Conservation (phyloP, 257 asterid genomes). For the Solanum chmielewskii region DNA sequence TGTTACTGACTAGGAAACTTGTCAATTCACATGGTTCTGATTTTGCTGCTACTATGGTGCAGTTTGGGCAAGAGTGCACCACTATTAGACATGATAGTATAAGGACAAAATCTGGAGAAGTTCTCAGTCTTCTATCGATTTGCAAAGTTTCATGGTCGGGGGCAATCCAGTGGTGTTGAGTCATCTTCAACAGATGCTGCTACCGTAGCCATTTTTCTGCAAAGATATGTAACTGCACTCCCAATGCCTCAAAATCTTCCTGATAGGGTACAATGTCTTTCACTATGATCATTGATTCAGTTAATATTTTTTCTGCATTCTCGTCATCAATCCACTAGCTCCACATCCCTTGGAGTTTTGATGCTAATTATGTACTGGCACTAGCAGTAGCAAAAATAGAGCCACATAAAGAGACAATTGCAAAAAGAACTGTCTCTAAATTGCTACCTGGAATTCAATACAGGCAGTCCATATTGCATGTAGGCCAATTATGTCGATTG, state of each 20-base stretch:
- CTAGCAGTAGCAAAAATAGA: constrained; percentile 14
- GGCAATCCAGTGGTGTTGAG: constrained; percentile 42
- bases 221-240: constrained; percentile 67
- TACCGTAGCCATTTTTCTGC: constrained; percentile 25
- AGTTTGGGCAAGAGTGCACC: constrained; percentile 74
- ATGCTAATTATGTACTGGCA: constrained; percentile 27
- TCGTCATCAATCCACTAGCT: background rate
- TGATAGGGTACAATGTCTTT: constrained; percentile 64
- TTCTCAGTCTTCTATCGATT: constrained; percentile 74
- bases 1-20: background rate
- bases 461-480: background rate
- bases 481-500: background rate
- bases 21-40: background rate
- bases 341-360: constrained; percentile 7
- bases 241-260: constrained; percentile 68
- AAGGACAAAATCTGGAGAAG: constrained; percentile 81
- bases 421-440: constrained; percentile 4
- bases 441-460: background rate
- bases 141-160: constrained; percentile 80
- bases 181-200: constrained; percentile 37
- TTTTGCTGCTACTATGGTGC: constrained; percentile 5
- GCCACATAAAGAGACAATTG: constrained; percentile 17
- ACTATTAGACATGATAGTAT: constrained; percentile 53
- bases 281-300: constrained; percentile 42
- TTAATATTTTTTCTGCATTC: constrained; percentile 16